These are phyloP conservation scores for Lanmaoa rubissima DNA, from an alignment of 768 basidiomycete genomes.

Conservation along the genomic window DNA sequence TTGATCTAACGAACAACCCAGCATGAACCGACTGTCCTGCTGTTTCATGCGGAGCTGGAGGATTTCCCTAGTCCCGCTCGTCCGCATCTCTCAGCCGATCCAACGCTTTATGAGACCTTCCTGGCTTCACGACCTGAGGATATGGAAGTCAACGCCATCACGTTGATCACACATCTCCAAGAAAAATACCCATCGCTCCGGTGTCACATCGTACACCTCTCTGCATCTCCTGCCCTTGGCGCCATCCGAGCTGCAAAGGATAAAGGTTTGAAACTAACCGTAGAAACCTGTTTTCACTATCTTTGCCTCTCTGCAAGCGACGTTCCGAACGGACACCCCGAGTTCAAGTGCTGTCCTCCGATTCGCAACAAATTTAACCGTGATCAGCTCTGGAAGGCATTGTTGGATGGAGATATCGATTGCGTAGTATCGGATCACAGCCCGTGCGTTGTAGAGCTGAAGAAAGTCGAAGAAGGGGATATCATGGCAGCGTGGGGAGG, in stretches of 20 bases:
- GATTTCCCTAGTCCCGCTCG: conserved; percentile 11
- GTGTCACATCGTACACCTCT: conserved; percentile 95
- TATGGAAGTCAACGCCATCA: conserved; percentile 81
- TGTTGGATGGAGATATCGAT: conserved; percentile 82
- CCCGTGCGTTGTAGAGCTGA: conserved; percentile 81
- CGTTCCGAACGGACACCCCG: conserved; percentile 73
- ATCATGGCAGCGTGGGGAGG: conserved; percentile 95
- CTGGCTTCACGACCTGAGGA: conserved; percentile 78
- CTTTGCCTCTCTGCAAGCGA: conserved; percentile 70
- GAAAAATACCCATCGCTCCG: conserved; percentile 61
- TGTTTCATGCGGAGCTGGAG: conserved; percentile 94
- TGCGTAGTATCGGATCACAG: conserved; percentile 96
- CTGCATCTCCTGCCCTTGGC: conserved; percentile 79
- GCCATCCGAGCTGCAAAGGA: conserved; percentile 66
- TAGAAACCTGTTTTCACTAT: conserved; percentile 99
- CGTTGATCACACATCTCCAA: conserved; percentile 68
- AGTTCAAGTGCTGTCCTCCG: conserved; percentile 97
- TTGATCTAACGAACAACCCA: conserved; percentile 31
- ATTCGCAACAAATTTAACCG: conserved; percentile 75
- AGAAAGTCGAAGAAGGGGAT: conserved; percentile 72
- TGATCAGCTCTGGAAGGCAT: conserved; percentile 75
- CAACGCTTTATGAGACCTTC: conserved; percentile 73
- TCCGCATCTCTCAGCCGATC: conserved; percentile 35
- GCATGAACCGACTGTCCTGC: conserved; percentile 66
- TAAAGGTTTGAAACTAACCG: conserved; percentile 69